Evolutionary conservation across 805 yeast species (phyloP).

Genomic region (Zygosaccharomyces kombuchaensis): DNA sequence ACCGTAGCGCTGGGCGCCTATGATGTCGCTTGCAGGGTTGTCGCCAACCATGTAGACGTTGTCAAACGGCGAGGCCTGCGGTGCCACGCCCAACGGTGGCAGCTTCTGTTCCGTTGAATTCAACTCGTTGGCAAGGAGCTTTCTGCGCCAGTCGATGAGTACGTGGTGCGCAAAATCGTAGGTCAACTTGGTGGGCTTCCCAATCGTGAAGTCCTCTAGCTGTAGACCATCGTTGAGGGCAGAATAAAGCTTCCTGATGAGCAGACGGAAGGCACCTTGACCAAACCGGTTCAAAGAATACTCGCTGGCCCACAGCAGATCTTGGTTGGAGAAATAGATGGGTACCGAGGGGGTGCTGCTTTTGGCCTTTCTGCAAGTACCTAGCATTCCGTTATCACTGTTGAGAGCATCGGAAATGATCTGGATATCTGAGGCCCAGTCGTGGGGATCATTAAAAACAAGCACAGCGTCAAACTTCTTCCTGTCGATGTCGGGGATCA

Average conservation of each 20-base stretch:
- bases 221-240: conserved; percentile 46
- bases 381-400: conserved; percentile 57
- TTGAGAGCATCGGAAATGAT: conserved; percentile 66
- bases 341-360: conserved; percentile 55
- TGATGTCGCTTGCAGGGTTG: conserved; percentile 88
- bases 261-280: conserved; percentile 78
- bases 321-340: conserved; percentile 75
- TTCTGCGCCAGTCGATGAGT: conserved; percentile 48
- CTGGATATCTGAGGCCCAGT: conserved; percentile 81
- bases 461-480: conserved; percentile 67
- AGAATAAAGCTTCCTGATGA: conserved; percentile 54
- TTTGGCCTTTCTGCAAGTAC: conserved; percentile 47
- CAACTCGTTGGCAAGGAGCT: conserved; percentile 27
- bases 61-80: conserved; percentile 42
- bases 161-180: conserved; percentile 80
- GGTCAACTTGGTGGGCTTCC: conserved; percentile 76
- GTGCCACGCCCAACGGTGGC: conserved; percentile 46
- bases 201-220: conserved; percentile 57
- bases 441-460: conserved; percentile 86
- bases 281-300: conserved; percentile 78
- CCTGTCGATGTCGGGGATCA: conserved; percentile 22
- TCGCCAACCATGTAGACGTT: conserved; percentile 95
- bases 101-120: conserved; percentile 27
- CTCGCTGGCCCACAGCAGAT: conserved; percentile 83
- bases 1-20: conserved; percentile 81